Percentiles rank a stretch among this genome's conserved stretches.
phyloP scores from a whole-genome alignment of 73 alveolate species.

The Tetrahymena malaccensis region DNA sequence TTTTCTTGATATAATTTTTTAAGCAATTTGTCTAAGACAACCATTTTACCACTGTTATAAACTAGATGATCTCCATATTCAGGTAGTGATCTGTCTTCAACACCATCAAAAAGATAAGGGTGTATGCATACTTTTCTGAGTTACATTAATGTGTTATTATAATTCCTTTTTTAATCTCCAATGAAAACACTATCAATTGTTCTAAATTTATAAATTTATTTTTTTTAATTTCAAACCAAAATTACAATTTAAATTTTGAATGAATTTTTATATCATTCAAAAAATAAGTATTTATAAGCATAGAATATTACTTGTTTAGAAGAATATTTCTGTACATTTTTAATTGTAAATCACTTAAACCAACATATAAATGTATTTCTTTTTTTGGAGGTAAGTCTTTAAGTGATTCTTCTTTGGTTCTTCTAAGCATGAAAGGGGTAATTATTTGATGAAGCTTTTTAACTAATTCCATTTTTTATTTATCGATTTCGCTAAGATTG shows the following conservation, averaged over 20 bases:
- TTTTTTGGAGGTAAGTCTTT: slow-evolving; percentile 84
- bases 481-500: background rate
- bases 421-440: slow-evolving; percentile 90
- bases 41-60: slow-evolving; percentile 72
- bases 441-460: slow-evolving; percentile 70
- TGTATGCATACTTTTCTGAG: slow-evolving; percentile 89
- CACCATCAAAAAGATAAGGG: slow-evolving; percentile 83
- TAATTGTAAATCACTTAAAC: slow-evolving; percentile 81
- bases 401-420: slow-evolving; percentile 87
- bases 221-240: background rate
- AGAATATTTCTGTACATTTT: slow-evolving; percentile 85
- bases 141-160: slow-evolving; percentile 67
- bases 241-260: too few relatives aligned
- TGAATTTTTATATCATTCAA: too few relatives aligned
- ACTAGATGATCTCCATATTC: slow-evolving; percentile 83
- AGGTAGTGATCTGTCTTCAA: slow-evolving; percentile 53
- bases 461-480: background rate
- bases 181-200: background rate
- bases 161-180: background rate
- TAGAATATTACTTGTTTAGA: slow-evolving; percentile 59
- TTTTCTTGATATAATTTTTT: slow-evolving; percentile 58
- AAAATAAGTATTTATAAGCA: too few relatives aligned
- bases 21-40: slow-evolving; percentile 76
- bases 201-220: background rate
- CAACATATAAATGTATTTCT: slow-evolving; percentile 88